Evolutionary conservation across 2,329 filamentous ascomycete species (phyloP).

Genomic region (Iodosphaeria phyllophila): DNA sequence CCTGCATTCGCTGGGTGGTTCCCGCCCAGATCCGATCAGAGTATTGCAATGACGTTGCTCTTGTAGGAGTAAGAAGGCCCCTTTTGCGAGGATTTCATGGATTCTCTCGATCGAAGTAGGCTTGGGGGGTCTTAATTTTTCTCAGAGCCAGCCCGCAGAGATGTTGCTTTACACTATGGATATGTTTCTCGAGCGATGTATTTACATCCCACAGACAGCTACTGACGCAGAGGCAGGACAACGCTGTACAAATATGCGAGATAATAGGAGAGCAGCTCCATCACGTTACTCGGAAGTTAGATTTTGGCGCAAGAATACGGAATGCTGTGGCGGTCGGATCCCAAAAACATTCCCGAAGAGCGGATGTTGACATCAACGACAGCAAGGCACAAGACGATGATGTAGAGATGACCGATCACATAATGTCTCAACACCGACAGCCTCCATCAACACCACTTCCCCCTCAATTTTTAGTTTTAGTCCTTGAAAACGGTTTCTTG

Average conservation of each 20-base stretch:
- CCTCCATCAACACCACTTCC: constrained; percentile 24
- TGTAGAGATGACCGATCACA: constrained; percentile 16
- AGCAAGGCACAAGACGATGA: constrained; percentile 22
- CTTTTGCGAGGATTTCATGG: too few relatives aligned
- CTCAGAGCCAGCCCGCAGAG: too few relatives aligned
- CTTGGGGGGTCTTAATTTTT: too few relatives aligned
- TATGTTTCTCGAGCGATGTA: too few relatives aligned
- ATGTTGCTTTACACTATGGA: too few relatives aligned
- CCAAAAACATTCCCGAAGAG: constrained; percentile 18
- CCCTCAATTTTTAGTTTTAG: constrained; percentile 64
- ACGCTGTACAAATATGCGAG: constrained; percentile 66
- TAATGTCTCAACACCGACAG: constrained; percentile 4
- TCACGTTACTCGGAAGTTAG: constrained; percentile 56
- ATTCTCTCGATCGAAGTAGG: too few relatives aligned
- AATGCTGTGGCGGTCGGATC: constrained; percentile 59
- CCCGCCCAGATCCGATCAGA: constrained; percentile 59
- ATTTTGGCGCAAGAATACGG: constrained; percentile 64
- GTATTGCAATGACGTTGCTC: constrained; percentile 62
- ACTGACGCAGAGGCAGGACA: constrained; percentile 43
- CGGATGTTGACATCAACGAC: constrained; percentile 5
- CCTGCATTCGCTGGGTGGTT: constrained; percentile 57
- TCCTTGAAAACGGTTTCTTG: constrained; percentile 53
- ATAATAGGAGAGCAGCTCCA: constrained; percentile 50
- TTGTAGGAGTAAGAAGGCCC: constrained; percentile 50
- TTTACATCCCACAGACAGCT: too few relatives aligned